A percentile compares a stretch with the other conserved stretches of the same genome.
phyloP scores from a whole-genome alignment of 2,329 filamentous ascomycete genomes.

The Monilinia aucupariae region DNA sequence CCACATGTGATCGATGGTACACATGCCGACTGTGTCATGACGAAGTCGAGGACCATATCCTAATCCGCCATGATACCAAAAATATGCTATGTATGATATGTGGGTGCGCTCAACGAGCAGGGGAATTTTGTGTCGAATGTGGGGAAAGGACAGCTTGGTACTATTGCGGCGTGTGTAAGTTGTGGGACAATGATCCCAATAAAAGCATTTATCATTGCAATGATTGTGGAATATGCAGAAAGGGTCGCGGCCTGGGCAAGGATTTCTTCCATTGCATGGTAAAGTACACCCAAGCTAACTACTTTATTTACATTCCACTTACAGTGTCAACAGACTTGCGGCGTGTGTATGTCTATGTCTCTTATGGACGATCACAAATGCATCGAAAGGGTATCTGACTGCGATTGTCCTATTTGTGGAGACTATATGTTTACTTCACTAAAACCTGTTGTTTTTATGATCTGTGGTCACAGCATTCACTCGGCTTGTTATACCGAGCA shows the following conservation, averaged over 20 bases:
- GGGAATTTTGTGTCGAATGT: conserved; percentile 72
- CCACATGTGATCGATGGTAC: conserved; percentile 84
- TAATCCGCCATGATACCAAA: conserved; percentile 77
- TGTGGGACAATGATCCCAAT: conserved; percentile 89
- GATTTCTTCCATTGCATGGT: conserved; percentile 99
- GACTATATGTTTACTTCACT: conserved; percentile 95
- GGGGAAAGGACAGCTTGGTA: conserved; percentile 76
- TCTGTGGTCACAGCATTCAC: conserved; percentile 94
- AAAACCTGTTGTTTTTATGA: conserved; percentile 85
- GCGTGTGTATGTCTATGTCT: conserved; percentile 87
- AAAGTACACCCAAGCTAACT: conserved; percentile 28
- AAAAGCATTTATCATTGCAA: conserved; percentile 95
- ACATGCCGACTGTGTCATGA: conserved; percentile 95
- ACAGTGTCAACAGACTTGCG: conserved; percentile 61
- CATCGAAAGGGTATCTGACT: conserved; percentile 89
- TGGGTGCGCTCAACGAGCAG: conserved; percentile 73
- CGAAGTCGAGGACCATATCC: conserved; percentile 67
- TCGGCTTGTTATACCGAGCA: conserved; percentile 82
- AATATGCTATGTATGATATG: conserved; percentile 99
- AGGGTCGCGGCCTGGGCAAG: conserved; percentile 85
- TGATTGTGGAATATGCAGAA: conserved; percentile 92
- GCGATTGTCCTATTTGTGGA: conserved; percentile 92
- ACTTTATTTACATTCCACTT: conserved; percentile 4
- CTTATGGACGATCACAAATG: conserved; percentile 84
- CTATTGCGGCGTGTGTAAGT: conserved; percentile 89